These are phyloP conservation scores for Debaryomyces sp. DNA, from an alignment of 1,139 yeast genomes.

Conservation along the genomic window DNA sequence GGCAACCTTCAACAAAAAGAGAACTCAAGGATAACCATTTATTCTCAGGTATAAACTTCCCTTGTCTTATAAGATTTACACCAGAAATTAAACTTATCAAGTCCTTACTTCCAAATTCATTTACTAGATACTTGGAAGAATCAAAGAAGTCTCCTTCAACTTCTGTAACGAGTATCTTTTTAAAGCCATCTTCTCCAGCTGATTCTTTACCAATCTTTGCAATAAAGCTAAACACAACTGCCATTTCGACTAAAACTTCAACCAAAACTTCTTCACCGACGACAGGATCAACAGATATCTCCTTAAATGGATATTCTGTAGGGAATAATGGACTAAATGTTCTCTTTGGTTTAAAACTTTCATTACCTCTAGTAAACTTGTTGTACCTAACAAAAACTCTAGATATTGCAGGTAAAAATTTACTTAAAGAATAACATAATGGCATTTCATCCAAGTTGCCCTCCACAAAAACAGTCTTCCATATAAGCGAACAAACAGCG, in stretches of 20 bases:
- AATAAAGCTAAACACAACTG: conserved; percentile 59
- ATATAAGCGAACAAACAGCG: conserved; percentile 45
- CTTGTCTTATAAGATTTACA: conserved; percentile 58
- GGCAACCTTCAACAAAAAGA: conserved; percentile 60
- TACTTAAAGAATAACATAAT: conserved; percentile 49
- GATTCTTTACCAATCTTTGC: conserved; percentile 53
- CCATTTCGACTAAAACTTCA: conserved; percentile 72
- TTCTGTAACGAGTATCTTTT: conserved; percentile 28
- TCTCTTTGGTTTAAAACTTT: conserved; percentile 60
- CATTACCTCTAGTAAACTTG: conserved; percentile 54
- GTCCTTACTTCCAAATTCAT: conserved; percentile 43
- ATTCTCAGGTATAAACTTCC: conserved; percentile 63
- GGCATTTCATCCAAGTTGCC: conserved; percentile 28
- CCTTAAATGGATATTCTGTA: conserved; percentile 62
- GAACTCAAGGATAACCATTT: conserved; percentile 74
- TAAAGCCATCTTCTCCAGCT: conserved; percentile 49
- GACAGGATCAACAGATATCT: conserved; percentile 70
- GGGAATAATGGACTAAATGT: conserved; percentile 73
- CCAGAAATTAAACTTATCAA: conserved; percentile 53
- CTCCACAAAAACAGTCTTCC: conserved; percentile 31
- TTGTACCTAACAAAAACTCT: conserved; percentile 55
- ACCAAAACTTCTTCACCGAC: conserved; percentile 72
- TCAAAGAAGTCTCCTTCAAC: conserved; percentile 38
- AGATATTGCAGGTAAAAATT: conserved; percentile 55
- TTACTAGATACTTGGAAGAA: conserved; percentile 34